Percentiles rank a stretch among this genome's conserved stretches.
phyloP scores from a whole-genome alignment of 2,329 filamentous ascomycete species.

The Atkinsonella texensis region DNA sequence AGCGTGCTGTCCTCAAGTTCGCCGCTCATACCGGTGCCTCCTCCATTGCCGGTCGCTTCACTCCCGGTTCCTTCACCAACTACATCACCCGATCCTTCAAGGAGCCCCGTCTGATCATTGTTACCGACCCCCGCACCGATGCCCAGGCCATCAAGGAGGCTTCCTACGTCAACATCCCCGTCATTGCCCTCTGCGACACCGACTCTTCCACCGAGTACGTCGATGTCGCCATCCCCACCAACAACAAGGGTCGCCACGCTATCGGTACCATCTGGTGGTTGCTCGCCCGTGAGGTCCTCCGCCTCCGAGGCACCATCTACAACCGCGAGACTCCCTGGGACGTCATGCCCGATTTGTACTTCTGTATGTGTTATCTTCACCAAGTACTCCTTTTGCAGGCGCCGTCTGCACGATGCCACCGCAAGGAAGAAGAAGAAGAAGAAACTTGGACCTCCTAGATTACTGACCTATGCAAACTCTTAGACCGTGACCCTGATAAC shows the following conservation, averaged over 20 bases:
- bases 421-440: neutral
- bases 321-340: conserved; percentile 97
- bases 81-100: conserved; percentile 99
- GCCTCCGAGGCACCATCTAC: conserved; percentile 92
- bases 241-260: conserved; percentile 99
- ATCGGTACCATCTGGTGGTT: conserved; percentile 99
- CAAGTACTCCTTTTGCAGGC: no score
- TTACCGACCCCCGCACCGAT: conserved; percentile 98
- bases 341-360: conserved; percentile 99
- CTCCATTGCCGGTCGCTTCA: conserved; percentile 98
- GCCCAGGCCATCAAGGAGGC: conserved; percentile 99
- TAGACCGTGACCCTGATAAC: conserved; percentile 94
- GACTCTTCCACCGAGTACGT: conserved; percentile 99
- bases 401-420: neutral
- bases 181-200: conserved; percentile 97
- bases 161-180: conserved; percentile 99
- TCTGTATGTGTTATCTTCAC: conserved; percentile 48
- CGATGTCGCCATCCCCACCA: conserved; percentile 98
- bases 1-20: conserved; percentile 99
- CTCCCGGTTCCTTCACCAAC: conserved; percentile 99
- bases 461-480: conserved; percentile 5
- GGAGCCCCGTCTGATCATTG: conserved; percentile 98
- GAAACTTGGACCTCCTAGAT: conserved; percentile 1
- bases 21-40: conserved; percentile 95
- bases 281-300: conserved; percentile 98